These are phyloP conservation scores for Dioscorea cayenensis DNA, from an alignment of 116 monocot species.

Conservation along the genomic window DNA sequence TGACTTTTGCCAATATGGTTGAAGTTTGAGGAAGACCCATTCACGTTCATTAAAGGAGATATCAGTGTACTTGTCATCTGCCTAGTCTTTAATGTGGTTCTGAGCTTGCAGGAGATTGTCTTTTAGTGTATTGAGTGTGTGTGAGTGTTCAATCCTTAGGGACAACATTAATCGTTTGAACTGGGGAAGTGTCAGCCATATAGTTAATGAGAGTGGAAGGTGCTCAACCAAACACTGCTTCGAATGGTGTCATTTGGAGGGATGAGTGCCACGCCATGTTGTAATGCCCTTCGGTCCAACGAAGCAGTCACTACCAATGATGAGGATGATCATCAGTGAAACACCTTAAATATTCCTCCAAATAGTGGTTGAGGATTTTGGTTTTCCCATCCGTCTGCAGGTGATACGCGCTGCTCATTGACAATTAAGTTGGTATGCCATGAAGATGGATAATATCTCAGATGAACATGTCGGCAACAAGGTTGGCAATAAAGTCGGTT, in stretches of 20 bases:
- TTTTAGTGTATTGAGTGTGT: too few relatives aligned
- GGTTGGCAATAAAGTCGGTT: too few relatives aligned
- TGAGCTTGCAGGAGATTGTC: too few relatives aligned
- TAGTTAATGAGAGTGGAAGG: neutral
- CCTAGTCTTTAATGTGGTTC: too few relatives aligned
- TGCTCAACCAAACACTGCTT: neutral
- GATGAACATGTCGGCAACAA: too few relatives aligned
- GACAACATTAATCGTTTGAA: neutral
- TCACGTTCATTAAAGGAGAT: too few relatives aligned
- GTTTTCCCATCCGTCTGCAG: slow-evolving; percentile 5
- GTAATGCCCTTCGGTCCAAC: neutral
- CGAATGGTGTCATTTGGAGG: neutral
- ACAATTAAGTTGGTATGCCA: neutral
- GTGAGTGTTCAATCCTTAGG: too few relatives aligned
- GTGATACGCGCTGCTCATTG: slow-evolving; percentile 1
- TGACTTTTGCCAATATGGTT: too few relatives aligned
- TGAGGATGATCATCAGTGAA: neutral
- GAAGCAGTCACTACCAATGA: neutral
- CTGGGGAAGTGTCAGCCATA: neutral
- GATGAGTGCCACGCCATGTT: neutral
- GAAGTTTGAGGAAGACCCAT: too few relatives aligned
- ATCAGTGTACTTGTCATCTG: too few relatives aligned
- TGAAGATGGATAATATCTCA: too few relatives aligned
- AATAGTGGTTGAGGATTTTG: neutral
- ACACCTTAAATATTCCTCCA: neutral